Evolutionary conservation across 768 basidiomycete species (phyloP).

Genomic region (Tulasnella calospora): DNA sequence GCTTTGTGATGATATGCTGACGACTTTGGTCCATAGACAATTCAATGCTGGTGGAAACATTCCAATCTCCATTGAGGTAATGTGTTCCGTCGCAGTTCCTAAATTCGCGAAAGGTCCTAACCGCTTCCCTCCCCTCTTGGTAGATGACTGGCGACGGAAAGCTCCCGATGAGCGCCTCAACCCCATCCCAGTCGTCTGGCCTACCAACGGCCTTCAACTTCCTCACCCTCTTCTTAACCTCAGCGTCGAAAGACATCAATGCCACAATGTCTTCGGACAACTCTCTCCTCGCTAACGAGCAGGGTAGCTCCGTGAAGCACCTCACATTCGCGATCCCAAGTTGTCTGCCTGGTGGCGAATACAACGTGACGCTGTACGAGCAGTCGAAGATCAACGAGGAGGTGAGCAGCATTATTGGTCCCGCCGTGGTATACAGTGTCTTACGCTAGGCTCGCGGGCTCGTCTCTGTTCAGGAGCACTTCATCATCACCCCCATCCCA

Average conservation of each 20-base stretch:
- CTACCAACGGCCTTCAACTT: conserved; percentile 18
- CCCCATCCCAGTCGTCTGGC: background rate
- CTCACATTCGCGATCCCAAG: conserved; percentile 2
- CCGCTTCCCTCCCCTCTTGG: background rate
- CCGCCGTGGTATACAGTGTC: background rate
- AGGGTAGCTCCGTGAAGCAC: conserved; percentile 17
- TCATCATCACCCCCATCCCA: conserved; percentile 14
- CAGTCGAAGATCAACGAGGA: conserved; percentile 4
- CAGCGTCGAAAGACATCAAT: background rate
- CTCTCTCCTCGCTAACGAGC: conserved; percentile 4
- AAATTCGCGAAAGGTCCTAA: background rate
- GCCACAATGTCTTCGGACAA: background rate
- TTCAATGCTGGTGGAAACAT: conserved; percentile 7
- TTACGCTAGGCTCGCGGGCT: background rate
- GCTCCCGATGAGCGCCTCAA: background rate
- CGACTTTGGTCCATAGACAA: background rate
- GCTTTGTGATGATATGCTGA: background rate
- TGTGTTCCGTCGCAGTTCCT: background rate
- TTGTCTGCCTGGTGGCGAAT: conserved; percentile 5
- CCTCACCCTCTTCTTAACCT: conserved; percentile 1
- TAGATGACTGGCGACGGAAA: background rate
- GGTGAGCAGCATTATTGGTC: background rate
- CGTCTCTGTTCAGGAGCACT: conserved; percentile 1
- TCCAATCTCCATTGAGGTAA: conserved; percentile 4
- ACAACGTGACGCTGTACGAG: conserved; percentile 16